Evolutionary conservation across 352 stramenopile species (phyloP).

Genomic region (Plasmopara muralis): DNA sequence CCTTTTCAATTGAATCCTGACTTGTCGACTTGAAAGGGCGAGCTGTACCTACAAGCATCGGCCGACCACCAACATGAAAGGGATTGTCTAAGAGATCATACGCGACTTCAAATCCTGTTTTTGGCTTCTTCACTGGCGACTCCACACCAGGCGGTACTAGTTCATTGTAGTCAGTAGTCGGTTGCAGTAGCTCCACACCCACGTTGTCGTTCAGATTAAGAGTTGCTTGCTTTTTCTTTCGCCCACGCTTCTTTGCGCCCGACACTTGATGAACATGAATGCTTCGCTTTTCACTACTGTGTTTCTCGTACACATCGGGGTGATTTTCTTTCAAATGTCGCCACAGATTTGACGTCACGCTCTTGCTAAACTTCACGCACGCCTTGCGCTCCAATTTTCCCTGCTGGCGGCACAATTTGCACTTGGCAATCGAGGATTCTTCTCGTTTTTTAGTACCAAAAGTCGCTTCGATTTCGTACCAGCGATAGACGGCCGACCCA

Average conservation of each 20-base stretch:
- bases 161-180: too few relatives aligned
- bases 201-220: too few relatives aligned
- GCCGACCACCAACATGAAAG: too few relatives aligned
- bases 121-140: too few relatives aligned
- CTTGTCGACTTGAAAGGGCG: too few relatives aligned
- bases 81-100: too few relatives aligned
- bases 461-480: constrained; percentile 65
- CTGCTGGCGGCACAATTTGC: constrained; percentile 50
- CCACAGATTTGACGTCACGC: constrained; percentile 79
- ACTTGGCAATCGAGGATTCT: constrained; percentile 65
- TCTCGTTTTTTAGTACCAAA: constrained; percentile 60
- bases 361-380: constrained; percentile 75
- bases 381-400: constrained; percentile 61
- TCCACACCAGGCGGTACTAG: too few relatives aligned
- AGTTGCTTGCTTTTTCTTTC: constrained; percentile 43
- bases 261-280: constrained; percentile 65
- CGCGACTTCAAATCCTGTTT: too few relatives aligned
- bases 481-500: constrained; percentile 72
- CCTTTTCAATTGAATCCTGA: constrained; percentile 26
- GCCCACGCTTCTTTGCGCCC: constrained; percentile 40
- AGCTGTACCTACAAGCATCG: too few relatives aligned
- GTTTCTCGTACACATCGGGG: constrained; percentile 62
- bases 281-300: constrained; percentile 67
- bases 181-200: too few relatives aligned
- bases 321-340: constrained; percentile 79